Base-by-base conservation (phyloP, 169 alveolate species). In the Plasmodium knowlesi region DNA sequence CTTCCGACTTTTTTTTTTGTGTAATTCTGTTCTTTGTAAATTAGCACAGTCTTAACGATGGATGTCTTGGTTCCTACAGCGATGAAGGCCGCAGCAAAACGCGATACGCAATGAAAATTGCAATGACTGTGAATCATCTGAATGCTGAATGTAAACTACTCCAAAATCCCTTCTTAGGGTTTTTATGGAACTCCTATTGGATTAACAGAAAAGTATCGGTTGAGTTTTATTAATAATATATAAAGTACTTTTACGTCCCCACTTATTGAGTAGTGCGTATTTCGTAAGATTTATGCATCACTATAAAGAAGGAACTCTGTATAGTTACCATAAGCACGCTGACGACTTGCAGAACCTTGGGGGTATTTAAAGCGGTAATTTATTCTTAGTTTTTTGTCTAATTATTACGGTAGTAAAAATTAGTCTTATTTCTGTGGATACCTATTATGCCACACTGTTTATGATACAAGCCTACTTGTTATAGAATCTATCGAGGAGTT, bases 51-150 rank as follows among this genome's bases (percentile, higher is more conserved):
- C 61, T 50, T 50, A 50, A 50, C 19, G 61, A 50, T 50, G 61
- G 61, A 14, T 50, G 22, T 50, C 61, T 50, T 50, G 61, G 61
- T 50, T 12, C 12, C 8, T 50, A 14, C 16, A 50, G 61, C 61
- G 22, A 50, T 50, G 61, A 50, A 50, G 61, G 61, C 16, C 41
- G 80, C 6, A 71, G 8, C 80, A 2, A 71, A 71, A 12, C 16
- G 80, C 80, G 39, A 71, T 71, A 0, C 9, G 80, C 80, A 71
- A n/a, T 71, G 80, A 71, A 71, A 71, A 71, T 71, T 71, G 80
- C 80, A 1, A 30, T 71, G 37, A 50, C 39, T 71, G 80, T 71
- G 80, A 71, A 71, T 71, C 80, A 16, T 71, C 1, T 30, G 80
- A 71, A 71, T 1, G 80, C 6, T 71, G 39, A 71, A 71, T 71